Evolutionary conservation across 805 yeast species (phyloP), one percentile per base, ranked within the genome.

Genomic region (Dipodascopsis tothii): DNA sequence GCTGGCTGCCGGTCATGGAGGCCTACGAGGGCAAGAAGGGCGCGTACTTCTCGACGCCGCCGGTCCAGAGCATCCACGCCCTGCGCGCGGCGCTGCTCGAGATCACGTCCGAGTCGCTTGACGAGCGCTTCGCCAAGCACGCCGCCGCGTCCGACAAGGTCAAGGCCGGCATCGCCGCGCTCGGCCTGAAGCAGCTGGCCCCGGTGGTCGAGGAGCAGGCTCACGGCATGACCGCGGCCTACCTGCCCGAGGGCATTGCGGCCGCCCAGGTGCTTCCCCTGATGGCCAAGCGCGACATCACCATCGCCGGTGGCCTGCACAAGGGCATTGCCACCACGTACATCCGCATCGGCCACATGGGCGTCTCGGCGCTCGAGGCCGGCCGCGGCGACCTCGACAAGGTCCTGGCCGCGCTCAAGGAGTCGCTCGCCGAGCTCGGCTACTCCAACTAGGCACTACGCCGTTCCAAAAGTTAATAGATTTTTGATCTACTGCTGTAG

Each of bases 331-430:
- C 77, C 37, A 74, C 82, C 46, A 80, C 81, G 63, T 88, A 88
- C 69, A 84, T 90, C 70, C 77, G 97, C 66, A 79, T 88, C 47
- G 97, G 97, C 28, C 97, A 88, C 68, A 90, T 90, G 97, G 96
- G 96, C 51, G 80, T 78, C 46, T 74, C 87, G 37, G 84, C 80
- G 9, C 66, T 75, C 46, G 77, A 79, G 54, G 70, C 66, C 32
- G 64, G 67, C 43, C 68, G 76, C 48, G 71, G 72, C 27, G 83
- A 81, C 60, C 62, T 80, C 22, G 75, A 73, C 45, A 61, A 61
- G 43, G 75, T 74, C 33, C 67, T 71, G 46, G 60, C 64, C 23
- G 74, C 73, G 21, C 66, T 78, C 44, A 68, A 70, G 50, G 66
- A 64, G 37, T 69, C 72, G 0, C 69, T 81, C n/a, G 71, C 70